Evolutionary conservation across 805 yeast species (phyloP), one percentile per base, ranked within the genome.

Genomic region (Gaillardinia entomophila): DNA sequence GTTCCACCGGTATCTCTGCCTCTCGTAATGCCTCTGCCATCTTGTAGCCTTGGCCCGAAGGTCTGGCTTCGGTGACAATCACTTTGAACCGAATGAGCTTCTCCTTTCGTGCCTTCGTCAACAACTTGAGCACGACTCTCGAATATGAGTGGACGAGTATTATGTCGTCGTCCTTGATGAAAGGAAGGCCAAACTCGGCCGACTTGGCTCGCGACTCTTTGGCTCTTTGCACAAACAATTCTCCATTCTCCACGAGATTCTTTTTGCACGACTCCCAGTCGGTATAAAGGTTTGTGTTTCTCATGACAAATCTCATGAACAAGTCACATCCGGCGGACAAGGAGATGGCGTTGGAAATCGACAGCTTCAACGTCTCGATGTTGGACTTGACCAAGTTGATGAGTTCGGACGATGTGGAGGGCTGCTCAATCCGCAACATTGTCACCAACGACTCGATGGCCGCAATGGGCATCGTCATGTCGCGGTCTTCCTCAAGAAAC

Each of bases 391-490:
- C 76, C 10, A 88, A 66, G 32, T 77, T 83, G 49, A 89, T 89
- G 51, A 92, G 73, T 55, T 92, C 98, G 2, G 96, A 85, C 2
- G 96, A 87, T 0, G 99, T 92, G 7, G 87, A 73, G 6, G 98
- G 97, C 54, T 87, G 88, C 46, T 87, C 81, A 30, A 80, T 77
- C 42, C 80, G 73, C 18, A 90, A 62, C 60, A 92, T 73, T 6
- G 92, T 83, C 17, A 92, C 95, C 28, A 92, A 67, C 10, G 96
- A 78, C 64, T 92, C 97, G 50, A 92, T 92, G 23, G 98, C 98
- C 27, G 98, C 99, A 22, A 92, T 86, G 1, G 99, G 99, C 97
- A 89, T 92, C 4, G 98, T 89, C 79, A 92, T 85, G 36, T 92
- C 97, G n/a, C 85, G 71, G 60, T 92, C 97, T 31, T 88, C 96